phyloP scores from a whole-genome alignment of 352 stramenopile species.

The Phytopythium ostracodes region DNA sequence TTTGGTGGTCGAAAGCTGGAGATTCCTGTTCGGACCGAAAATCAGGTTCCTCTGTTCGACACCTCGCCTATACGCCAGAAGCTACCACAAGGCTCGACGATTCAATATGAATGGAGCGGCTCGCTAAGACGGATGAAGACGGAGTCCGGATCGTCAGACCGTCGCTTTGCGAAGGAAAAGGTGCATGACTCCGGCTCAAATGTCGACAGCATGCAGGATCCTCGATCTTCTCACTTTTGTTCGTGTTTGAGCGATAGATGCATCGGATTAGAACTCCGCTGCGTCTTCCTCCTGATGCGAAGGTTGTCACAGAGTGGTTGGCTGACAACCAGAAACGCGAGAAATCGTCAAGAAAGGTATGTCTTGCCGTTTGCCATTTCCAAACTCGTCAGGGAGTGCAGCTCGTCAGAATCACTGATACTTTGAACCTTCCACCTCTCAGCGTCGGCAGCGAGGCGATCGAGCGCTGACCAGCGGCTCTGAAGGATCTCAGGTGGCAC shows the following conservation, averaged over 20 bases:
- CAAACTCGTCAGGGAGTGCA: background rate
- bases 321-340: constrained; percentile 8
- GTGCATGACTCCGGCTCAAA: background rate
- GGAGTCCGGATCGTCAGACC: background rate
- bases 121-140: background rate
- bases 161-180: background rate
- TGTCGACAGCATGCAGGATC: background rate
- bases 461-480: background rate
- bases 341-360: constrained; percentile 20
- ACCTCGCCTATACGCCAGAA: constrained; percentile 19
- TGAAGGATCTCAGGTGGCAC: constrained; percentile 1
- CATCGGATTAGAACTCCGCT: constrained; percentile 36
- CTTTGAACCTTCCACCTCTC: background rate
- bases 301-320: constrained; percentile 29
- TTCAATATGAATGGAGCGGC: background rate
- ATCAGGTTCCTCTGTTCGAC: constrained; percentile 42
- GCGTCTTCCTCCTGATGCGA: constrained; percentile 28
- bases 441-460: background rate
- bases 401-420: background rate
- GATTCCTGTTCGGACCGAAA: constrained; percentile 35
- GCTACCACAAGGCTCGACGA: constrained; percentile 8
- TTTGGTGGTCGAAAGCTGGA: constrained; percentile 74
- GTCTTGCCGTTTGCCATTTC: background rate
- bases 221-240: background rate
- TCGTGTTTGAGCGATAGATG: constrained; percentile 11